A percentile compares a stretch with the other conserved stretches of the same genome.
phyloP scores from a whole-genome alignment of 495 filamentous ascomycete genomes.

The Penicillium robsamsonii region DNA sequence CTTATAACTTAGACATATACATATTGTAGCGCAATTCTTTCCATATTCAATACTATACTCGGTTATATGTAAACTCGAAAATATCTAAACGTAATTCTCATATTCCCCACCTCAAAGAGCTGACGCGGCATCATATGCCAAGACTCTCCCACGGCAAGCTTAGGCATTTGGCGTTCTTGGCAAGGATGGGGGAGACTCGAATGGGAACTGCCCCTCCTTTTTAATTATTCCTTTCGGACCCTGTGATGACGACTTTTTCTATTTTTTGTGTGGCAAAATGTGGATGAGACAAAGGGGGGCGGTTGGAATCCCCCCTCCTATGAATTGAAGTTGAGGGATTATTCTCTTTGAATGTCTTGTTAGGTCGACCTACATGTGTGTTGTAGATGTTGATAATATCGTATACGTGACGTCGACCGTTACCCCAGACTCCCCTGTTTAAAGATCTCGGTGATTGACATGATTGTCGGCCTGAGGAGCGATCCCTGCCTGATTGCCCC shows the following conservation, averaged over 20 bases:
- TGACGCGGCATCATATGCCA: constrained; percentile 32
- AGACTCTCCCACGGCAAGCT: constrained; percentile 26
- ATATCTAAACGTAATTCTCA: too few species aligned
- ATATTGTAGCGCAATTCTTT: too few species aligned
- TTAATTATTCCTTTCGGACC: constrained; percentile 1
- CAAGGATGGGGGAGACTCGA: background rate
- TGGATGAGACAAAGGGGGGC: constrained; percentile 5
- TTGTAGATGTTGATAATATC: background rate
- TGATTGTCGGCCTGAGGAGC: constrained; percentile 24
- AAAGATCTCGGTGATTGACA: constrained; percentile 27
- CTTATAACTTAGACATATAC: background rate
- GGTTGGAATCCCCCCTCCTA: background rate
- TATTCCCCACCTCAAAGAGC: constrained; percentile 8
- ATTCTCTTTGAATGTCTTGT: background rate
- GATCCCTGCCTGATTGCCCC: constrained; percentile 28
- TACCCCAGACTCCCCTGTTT: constrained; percentile 18
- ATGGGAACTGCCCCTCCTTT: constrained; percentile 3
- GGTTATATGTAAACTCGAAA: too few species aligned
- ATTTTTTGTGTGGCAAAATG: constrained; percentile 13
- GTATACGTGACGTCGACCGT: background rate
- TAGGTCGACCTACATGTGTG: too few species aligned
- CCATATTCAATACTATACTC: too few species aligned
- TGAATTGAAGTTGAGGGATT: background rate
- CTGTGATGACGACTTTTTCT: constrained; percentile 12
- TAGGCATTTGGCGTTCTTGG: constrained; percentile 34